Conservation (phyloP, 2,329 filamentous ascomycete genomes). For the Beauveria sp. region DNA sequence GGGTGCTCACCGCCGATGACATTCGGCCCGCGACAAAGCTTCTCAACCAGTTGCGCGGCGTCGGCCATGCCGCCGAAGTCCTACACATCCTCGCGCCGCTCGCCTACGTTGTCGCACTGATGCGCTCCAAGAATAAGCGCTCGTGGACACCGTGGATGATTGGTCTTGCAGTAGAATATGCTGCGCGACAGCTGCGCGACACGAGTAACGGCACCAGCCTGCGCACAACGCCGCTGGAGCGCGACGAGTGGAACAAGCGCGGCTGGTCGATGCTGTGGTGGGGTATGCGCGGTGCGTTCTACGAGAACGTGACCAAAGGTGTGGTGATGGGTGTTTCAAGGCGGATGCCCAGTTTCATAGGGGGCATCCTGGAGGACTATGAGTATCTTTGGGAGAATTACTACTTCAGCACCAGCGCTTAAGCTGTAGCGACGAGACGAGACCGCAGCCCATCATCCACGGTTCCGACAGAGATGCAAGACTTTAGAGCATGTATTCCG, state of each 20-base stretch:
- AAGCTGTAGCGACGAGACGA: slow-evolving; percentile 5
- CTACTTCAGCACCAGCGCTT: slow-evolving; percentile 65
- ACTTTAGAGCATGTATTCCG: no score
- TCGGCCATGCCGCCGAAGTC: slow-evolving; percentile 72
- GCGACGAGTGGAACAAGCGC: slow-evolving; percentile 80
- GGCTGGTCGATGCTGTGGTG: slow-evolving; percentile 94
- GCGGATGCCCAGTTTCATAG: slow-evolving; percentile 72
- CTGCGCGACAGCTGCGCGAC: slow-evolving; percentile 73
- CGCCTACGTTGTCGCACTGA: slow-evolving; percentile 75
- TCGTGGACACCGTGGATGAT: slow-evolving; percentile 91
- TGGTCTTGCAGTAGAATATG: slow-evolving; percentile 77
- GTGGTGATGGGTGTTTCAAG: slow-evolving; percentile 66
- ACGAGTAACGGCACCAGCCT: slow-evolving; percentile 62
- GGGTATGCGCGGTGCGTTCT: slow-evolving; percentile 93
- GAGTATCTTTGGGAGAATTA: slow-evolving; percentile 98
- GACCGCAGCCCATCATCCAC: no score
- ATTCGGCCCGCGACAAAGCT: slow-evolving; percentile 87
- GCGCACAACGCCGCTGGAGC: slow-evolving; percentile 78
- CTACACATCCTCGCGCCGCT: slow-evolving; percentile 86
- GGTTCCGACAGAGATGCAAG: no score
- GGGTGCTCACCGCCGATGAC: slow-evolving; percentile 90
- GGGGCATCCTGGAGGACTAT: slow-evolving; percentile 87
- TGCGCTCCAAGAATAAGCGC: slow-evolving; percentile 62
- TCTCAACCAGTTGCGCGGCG: slow-evolving; percentile 72
- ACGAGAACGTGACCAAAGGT: slow-evolving; percentile 80